phyloP scores from a whole-genome alignment of 2,329 filamentous ascomycete species.

The Fonsecaea pedrosoi region DNA sequence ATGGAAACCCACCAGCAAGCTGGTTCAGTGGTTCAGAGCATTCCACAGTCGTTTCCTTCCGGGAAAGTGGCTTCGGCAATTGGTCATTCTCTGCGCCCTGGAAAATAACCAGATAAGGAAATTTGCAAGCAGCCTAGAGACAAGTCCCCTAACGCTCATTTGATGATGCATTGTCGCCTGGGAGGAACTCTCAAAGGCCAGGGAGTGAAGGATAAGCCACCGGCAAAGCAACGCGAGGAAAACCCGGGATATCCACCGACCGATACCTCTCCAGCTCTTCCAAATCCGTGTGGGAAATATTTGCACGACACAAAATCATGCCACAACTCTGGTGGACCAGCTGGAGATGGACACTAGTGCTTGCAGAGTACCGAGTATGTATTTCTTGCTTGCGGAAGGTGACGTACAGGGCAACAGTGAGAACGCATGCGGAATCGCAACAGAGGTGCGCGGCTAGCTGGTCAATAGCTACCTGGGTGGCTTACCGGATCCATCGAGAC shows the following conservation, averaged over 20 bases:
- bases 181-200: background rate
- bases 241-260: background rate
- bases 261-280: background rate
- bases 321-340: background rate
- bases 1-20: background rate
- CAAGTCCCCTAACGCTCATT: background rate
- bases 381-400: slow-evolving; percentile 21
- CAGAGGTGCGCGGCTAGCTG: background rate
- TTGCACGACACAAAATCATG: background rate
- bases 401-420: slow-evolving; percentile 17
- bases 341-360: slow-evolving; percentile 14
- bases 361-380: slow-evolving; percentile 28
- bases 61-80: background rate
- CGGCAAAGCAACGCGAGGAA: background rate
- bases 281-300: background rate
- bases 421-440: background rate
- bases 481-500: slow-evolving; percentile 1
- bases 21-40: background rate
- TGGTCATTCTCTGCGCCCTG: background rate
- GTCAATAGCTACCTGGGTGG: background rate
- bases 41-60: background rate
- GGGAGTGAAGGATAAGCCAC: background rate
- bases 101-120: background rate
- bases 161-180: background rate
- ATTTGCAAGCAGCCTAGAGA: background rate